Base-by-base conservation (phyloP, 805 yeast genomes). In the Novakomyces olei region DNA sequence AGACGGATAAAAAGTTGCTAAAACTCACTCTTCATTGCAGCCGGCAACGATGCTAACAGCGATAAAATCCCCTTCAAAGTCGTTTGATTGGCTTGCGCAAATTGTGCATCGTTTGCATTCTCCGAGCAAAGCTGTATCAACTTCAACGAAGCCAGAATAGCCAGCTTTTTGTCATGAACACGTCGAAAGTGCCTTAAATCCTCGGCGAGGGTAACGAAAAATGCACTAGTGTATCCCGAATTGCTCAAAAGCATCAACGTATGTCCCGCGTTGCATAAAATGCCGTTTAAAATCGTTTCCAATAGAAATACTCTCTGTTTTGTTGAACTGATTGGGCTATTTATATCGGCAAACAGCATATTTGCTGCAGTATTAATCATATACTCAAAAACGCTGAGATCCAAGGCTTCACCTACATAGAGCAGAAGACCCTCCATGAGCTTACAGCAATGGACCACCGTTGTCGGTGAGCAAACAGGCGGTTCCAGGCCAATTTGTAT, bases 141-240 rank as follows among this genome's bases (percentile, higher is more conserved):
- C 7, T 68, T 58, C 36, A 83, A 50, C 15, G 75, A 47, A 0
- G 88, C 91, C 40, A 85, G 51, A 2, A 68, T 56, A 1, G 78
- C 68, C 27, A 85, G 52, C 51, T 81, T 83, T 49, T 79, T 60
- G 51, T 85, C 96, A 44, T 65, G 77, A 2, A 79, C 92, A 37
- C 92, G 58, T 15, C 62, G 61, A 42, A 74, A 61, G 18, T 57
- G 53, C 43, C 15, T 61, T 57, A 44, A 75, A 66, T 94, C 94
- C 80, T 34, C 59, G 48, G 17, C 58, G 58, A 44, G 83, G 66
- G 43, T 78, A 67, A 9, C 53, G 43, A 23, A 61, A 60, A 4
- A 69, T 47, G 30, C 59, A 56, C 12, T 59, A 52, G 10, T 50
- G 45, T 31, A 61, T 57, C 37, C 60, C 58, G 38, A 83, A 53